Base-by-base conservation (phyloP, 345 rosid species). In the Camelina laxa region DNA sequence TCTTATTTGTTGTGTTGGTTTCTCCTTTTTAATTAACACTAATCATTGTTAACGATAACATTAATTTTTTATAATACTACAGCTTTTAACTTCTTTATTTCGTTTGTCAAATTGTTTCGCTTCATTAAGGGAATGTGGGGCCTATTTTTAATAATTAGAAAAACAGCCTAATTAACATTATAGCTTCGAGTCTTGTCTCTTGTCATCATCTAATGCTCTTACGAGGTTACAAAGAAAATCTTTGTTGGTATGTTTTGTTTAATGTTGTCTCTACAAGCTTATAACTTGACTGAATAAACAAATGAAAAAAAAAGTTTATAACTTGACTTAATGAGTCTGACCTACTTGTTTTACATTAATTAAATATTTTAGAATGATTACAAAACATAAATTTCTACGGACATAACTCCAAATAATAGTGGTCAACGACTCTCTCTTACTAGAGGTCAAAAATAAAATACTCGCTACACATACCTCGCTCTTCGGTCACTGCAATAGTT, bases 181-280 rank as follows among this genome's bases (percentile, higher is more conserved):
- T 72, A 59, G 69, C 68, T 72, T 71, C 63, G 48, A 58, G 61
- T 78, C 66, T 65, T 78, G 73, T 78, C 64, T 65, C 68, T 72
- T 78, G 77, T 65, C 81, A 72, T 78, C 44, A 78, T 77, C 59
- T 71, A 65, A 72, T 78, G 53, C 73, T 72, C 77, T 78, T 39
- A 72, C 81, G 81, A 78, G 81, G 81, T 78, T 49, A 78, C 81
- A 72, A 66, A 66, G 50, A 65, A 78, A 78, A 78, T 78, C 77
- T 78, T 33, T 72, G 77, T 72, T 78, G 72, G 48, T 77, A 54
- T 70, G 76, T 77, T 70, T 58, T 77, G 77, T 72, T 78, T 72
- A 72, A 59, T 72, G 64, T 66, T 78, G 77, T 78, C 77, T 72
- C 63, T 51, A 59, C 58, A 51, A 50, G 56, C 47, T 61, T 53